These are phyloP conservation scores for Xylaria intraflava DNA, from an alignment of 495 filamentous ascomycete species.

Conservation along the genomic window DNA sequence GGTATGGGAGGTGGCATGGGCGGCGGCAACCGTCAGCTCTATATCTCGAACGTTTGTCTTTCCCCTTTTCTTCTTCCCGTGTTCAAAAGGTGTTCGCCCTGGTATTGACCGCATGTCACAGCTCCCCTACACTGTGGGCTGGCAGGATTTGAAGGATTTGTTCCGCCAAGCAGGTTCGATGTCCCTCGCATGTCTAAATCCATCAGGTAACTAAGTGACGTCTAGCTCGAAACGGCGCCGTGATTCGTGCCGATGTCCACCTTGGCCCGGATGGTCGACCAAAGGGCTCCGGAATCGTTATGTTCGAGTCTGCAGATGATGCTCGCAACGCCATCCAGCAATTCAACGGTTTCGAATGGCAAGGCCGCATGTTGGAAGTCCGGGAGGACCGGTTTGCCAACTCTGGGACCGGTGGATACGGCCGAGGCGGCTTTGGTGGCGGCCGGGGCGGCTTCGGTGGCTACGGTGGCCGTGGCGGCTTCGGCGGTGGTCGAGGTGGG, in stretches of 20 bases:
- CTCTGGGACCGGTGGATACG: constrained; percentile 43
- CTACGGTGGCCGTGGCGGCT: constrained; percentile 40
- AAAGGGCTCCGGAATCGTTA: constrained; percentile 93
- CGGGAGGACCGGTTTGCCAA: constrained; percentile 93
- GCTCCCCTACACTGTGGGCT: constrained; percentile 96
- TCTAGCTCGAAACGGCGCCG: constrained; percentile 60
- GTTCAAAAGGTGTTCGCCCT: constrained; percentile 15
- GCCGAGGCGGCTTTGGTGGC: constrained; percentile 51
- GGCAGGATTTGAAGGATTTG: constrained; percentile 98
- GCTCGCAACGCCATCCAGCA: constrained; percentile 91
- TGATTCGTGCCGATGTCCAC: constrained; percentile 95
- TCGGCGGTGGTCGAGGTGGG: constrained; percentile 26
- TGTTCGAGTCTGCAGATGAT: constrained; percentile 90
- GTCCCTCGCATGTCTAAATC: background rate
- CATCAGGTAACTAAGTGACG: background rate
- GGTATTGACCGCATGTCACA: constrained; percentile 43
- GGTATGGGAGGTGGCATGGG: constrained; percentile 30
- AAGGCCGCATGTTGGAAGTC: constrained; percentile 86
- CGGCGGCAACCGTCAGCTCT: constrained; percentile 76
- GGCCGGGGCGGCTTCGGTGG: constrained; percentile 54
- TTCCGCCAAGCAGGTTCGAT: constrained; percentile 95
- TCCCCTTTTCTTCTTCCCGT: constrained; percentile 20
- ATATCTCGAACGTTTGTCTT: constrained; percentile 92
- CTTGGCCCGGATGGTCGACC: constrained; percentile 85
- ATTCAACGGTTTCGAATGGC: constrained; percentile 99